Conservation (phyloP, 805 yeast species). For the Lachancea cidri region DNA sequence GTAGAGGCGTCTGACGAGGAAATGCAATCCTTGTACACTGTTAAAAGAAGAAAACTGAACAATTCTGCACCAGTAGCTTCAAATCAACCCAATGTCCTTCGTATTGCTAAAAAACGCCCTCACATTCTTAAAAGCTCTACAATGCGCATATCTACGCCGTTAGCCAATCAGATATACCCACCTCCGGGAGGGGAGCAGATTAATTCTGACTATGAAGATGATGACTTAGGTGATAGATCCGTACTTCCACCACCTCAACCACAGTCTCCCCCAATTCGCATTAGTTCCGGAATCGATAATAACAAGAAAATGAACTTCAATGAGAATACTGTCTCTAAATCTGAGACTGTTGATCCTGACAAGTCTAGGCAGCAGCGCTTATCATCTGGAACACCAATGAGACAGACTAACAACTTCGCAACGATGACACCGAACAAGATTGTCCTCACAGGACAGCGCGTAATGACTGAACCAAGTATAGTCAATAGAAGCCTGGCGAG, state of each 20-base stretch:
- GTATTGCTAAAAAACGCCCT: constrained; percentile 11
- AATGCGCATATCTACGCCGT: constrained; percentile 36
- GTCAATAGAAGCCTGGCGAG: constrained; percentile 13
- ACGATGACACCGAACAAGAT: constrained; percentile 22
- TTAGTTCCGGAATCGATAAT: constrained; percentile 32
- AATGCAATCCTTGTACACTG: constrained; percentile 22
- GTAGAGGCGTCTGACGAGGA: constrained; percentile 15
- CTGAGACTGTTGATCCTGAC: constrained; percentile 35
- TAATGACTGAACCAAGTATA: constrained; percentile 23
- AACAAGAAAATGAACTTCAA: constrained; percentile 28
- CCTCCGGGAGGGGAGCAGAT: constrained; percentile 18
- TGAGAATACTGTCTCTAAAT: constrained; percentile 36
- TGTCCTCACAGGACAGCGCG: constrained; percentile 27
- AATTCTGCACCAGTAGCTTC: constrained; percentile 4
- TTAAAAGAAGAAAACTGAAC: constrained; percentile 24
- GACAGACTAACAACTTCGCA: constrained; percentile 8
- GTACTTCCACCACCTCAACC: constrained; percentile 36
- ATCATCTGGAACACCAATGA: constrained; percentile 30
- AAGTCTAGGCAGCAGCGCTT: constrained; percentile 33
- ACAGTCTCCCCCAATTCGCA: constrained; percentile 35
- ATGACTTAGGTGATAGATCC: constrained; percentile 29
- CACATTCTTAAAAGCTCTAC: constrained; percentile 12
- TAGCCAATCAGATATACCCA: constrained; percentile 38
- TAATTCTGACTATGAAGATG: constrained; percentile 24
- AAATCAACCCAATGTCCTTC: constrained; percentile 9